These are phyloP conservation scores for Pascua sp. DNA, from an alignment of 1,284 basidiomycete genomes.

Conservation along the genomic window DNA sequence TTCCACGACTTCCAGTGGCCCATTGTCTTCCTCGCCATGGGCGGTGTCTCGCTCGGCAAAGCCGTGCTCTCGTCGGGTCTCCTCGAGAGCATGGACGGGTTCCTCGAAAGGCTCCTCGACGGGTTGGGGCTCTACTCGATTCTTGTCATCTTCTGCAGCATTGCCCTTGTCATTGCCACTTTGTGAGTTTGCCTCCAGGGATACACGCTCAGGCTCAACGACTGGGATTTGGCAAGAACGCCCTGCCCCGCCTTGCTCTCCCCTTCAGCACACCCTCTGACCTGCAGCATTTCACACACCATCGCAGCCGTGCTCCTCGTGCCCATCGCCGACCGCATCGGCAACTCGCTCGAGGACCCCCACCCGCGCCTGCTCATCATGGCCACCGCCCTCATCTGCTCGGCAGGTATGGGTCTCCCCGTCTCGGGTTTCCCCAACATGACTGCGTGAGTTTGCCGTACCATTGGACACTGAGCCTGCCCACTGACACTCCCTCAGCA, in stretches of 20 bases:
- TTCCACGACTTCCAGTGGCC: constrained; percentile 94
- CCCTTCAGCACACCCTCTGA: neutral
- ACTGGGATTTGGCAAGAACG: too few species aligned
- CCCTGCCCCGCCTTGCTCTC: too few species aligned
- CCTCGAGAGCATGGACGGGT: constrained; percentile 67
- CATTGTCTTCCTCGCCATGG: constrained; percentile 94
- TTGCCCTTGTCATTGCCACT: constrained; percentile 73
- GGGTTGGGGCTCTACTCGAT: constrained; percentile 75
- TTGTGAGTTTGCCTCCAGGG: constrained; percentile 37
- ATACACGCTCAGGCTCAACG: neutral
- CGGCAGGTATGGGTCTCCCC: constrained; percentile 95
- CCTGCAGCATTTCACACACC: constrained; percentile 74
- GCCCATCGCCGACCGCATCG: constrained; percentile 91
- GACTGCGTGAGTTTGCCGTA: constrained; percentile 66
- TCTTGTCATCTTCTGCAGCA: constrained; percentile 72
- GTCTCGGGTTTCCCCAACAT: constrained; percentile 97
- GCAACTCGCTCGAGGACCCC: constrained; percentile 64
- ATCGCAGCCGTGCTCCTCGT: constrained; percentile 94
- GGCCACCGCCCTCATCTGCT: constrained; percentile 84
- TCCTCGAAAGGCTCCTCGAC: constrained; percentile 66
- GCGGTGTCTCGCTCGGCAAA: constrained; percentile 92
- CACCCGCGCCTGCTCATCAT: constrained; percentile 82
- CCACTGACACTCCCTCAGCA: constrained; percentile 54
- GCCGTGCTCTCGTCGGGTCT: constrained; percentile 88
- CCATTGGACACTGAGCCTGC: too few species aligned